Evolutionary conservation across 140 eudicot species (phyloP).

Genomic region (Ambrosia hybrid): DNA sequence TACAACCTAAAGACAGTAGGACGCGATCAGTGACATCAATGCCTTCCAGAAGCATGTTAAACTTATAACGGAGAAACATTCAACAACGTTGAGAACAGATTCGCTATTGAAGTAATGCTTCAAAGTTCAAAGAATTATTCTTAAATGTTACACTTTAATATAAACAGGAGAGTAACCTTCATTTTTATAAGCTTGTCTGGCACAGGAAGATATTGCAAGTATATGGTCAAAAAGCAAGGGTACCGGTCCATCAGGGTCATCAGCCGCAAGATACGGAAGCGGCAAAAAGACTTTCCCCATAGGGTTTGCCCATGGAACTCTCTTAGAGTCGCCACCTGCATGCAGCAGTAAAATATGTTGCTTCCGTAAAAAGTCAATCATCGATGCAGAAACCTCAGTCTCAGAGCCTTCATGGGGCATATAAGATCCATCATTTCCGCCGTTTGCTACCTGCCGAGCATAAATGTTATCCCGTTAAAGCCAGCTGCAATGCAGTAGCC

Average conservation of each 20-base stretch:
- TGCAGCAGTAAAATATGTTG: conserved; percentile 85
- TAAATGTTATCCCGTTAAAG: conserved; percentile 33
- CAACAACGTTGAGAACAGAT: no score
- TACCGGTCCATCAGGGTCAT: conserved; percentile 96
- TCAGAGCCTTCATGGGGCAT: conserved; percentile 29
- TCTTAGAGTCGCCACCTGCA: conserved; percentile 98
- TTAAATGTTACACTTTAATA: neutral
- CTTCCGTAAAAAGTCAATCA: conserved; percentile 52
- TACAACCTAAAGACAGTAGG: no score
- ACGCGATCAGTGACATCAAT: no score
- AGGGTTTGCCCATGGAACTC: conserved; percentile 99
- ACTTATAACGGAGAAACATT: no score
- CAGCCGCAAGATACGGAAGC: conserved; percentile 91
- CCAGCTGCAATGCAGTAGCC: conserved; percentile 29
- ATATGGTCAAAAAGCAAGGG: conserved; percentile 98
- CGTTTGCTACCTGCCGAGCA: conserved; percentile 47
- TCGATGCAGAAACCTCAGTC: conserved; percentile 34
- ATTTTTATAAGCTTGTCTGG: conserved; percentile 83
- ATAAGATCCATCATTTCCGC: conserved; percentile 34
- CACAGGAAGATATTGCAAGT: conserved; percentile 94
- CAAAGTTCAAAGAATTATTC: no score
- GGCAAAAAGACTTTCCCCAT: conserved; percentile 99
- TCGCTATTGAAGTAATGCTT: no score
- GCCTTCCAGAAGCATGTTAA: no score
- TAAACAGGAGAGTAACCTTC: conserved; percentile 54